phyloP scores from a whole-genome alignment of 805 yeast genomes.

The Nakazawaea wickerhamii region DNA sequence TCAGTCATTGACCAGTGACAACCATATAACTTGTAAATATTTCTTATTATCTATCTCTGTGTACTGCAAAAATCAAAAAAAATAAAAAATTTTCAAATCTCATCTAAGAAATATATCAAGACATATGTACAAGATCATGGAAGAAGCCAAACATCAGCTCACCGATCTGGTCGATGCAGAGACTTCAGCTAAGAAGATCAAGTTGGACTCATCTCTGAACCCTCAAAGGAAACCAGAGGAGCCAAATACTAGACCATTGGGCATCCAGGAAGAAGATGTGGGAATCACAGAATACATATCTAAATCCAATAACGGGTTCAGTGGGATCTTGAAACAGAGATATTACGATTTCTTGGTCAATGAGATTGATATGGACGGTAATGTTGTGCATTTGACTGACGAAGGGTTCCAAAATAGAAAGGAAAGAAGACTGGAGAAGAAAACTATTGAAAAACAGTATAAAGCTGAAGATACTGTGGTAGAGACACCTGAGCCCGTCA shows the following conservation, averaged over 20 bases:
- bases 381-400: slow-evolving; percentile 71
- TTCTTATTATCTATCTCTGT: not conserved
- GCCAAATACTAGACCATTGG: slow-evolving; percentile 19
- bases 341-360: slow-evolving; percentile 93
- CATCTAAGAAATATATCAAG: not conserved
- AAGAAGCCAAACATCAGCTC: not conserved
- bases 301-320: slow-evolving; percentile 53
- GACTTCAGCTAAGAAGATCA: slow-evolving; percentile 19
- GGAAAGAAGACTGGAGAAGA: slow-evolving; percentile 41
- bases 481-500: slow-evolving; percentile 18
- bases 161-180: slow-evolving; percentile 1
- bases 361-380: slow-evolving; percentile 66
- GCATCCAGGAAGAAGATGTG: slow-evolving; percentile 71
- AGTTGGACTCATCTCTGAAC: slow-evolving; percentile 13
- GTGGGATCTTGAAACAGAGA: slow-evolving; percentile 78
- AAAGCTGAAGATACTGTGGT: slow-evolving; percentile 21
- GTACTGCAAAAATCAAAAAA: not conserved
- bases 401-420: slow-evolving; percentile 57
- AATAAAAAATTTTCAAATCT: not conserved
- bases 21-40: too few relatives aligned
- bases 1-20: not conserved
- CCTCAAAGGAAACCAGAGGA: slow-evolving; percentile 13
- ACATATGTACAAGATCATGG: too few relatives aligned
- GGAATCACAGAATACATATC: slow-evolving; percentile 77
- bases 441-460: slow-evolving; percentile 33